Evolutionary conservation across 768 basidiomycete species (phyloP).

Genomic region (Antrodiella citrinella): DNA sequence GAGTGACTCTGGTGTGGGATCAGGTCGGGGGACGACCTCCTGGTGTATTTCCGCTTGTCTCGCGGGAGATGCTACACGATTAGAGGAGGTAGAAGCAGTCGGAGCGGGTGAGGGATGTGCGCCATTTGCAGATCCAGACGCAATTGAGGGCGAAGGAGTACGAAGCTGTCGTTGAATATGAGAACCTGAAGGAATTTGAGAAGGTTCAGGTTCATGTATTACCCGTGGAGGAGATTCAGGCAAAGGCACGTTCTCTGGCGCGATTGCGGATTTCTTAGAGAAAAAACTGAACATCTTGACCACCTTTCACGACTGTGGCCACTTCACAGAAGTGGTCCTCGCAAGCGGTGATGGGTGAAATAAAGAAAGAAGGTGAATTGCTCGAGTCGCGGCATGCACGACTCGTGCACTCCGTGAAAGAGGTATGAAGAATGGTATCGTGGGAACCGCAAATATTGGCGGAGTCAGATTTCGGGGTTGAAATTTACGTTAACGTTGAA

Average conservation of each 20-base stretch:
- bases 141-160: conserved; percentile 45
- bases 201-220: conserved; percentile 1
- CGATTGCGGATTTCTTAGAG: conserved; percentile 11
- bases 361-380: too few species aligned
- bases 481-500: too few species aligned
- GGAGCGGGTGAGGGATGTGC: conserved; percentile 18
- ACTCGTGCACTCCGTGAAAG: too few species aligned
- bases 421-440: too few species aligned
- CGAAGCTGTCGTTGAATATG: conserved; percentile 33
- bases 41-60: conserved; percentile 10
- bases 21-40: conserved; percentile 13
- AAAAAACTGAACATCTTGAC: conserved; percentile 24
- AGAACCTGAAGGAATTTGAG: conserved; percentile 1
- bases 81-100: conserved; percentile 16
- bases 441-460: too few species aligned
- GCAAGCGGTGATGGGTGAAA: too few species aligned
- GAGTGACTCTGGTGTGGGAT: conserved; percentile 31
- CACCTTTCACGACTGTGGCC: too few species aligned
- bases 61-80: conserved; percentile 26
- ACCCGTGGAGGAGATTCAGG: conserved; percentile 2
- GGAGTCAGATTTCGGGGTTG: too few species aligned
- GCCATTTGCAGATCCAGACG: conserved; percentile 21
- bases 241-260: conserved; percentile 1
- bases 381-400: too few species aligned
- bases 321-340: too few species aligned